These are phyloP conservation scores for Puccinia brachypodii DNA, from an alignment of 1,284 basidiomycete species.

Conservation along the genomic window DNA sequence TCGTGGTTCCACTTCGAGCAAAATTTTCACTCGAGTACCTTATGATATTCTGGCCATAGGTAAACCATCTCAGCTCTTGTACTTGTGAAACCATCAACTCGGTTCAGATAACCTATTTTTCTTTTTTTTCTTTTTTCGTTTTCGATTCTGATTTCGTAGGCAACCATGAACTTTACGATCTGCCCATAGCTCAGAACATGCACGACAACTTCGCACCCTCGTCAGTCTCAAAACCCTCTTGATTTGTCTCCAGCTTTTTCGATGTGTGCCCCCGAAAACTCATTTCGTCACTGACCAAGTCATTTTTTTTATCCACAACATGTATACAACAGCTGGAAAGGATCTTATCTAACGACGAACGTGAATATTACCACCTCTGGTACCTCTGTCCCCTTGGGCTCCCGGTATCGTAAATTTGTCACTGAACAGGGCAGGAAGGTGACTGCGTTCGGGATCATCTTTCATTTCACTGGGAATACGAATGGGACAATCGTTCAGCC, in stretches of 20 bases:
- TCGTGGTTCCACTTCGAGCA: conserved; percentile 57
- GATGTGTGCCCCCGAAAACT: not conserved
- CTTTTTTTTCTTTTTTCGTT: not conserved
- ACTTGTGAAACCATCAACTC: not conserved
- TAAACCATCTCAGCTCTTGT: conserved; percentile 63
- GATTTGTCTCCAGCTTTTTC: not conserved
- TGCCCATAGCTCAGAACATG: conserved; percentile 49
- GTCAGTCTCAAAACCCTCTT: conserved; percentile 47
- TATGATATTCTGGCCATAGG: conserved; percentile 83
- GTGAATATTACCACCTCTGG: conserved; percentile 74
- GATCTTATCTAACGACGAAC: conserved; percentile 78
- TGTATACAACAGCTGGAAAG: conserved; percentile 62
- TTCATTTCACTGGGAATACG: conserved; percentile 68
- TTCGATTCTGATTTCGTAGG: conserved; percentile 50
- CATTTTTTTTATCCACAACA: not conserved
- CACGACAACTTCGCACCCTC: conserved; percentile 50
- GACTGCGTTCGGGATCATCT: conserved; percentile 76
- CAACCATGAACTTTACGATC: conserved; percentile 55
- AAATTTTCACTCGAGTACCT: conserved; percentile 71
- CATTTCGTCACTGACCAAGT: not conserved
- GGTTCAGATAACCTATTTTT: not conserved
- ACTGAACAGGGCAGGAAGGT: conserved; percentile 71
- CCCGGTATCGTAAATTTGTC: conserved; percentile 69
- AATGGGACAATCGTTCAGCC: conserved; percentile 63
- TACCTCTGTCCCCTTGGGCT: conserved; percentile 58